Evolutionary conservation across 2,329 filamentous ascomycete species (phyloP).

Genomic region (Hortaea werneckii): DNA sequence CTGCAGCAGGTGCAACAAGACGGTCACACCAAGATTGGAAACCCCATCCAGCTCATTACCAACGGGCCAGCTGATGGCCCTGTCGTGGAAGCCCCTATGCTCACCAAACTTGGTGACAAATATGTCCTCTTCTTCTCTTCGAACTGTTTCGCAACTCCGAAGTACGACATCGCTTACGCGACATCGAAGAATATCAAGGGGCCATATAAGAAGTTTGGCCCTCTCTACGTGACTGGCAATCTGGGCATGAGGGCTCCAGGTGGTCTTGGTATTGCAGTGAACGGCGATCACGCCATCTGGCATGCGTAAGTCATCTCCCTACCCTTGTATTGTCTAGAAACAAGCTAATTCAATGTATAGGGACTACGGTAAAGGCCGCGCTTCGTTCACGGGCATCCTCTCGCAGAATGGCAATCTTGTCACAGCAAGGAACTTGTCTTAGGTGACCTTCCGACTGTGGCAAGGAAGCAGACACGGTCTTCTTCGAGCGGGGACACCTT

Average conservation of each 20-base stretch:
- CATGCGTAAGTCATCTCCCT: slow-evolving; percentile 17
- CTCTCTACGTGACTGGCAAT: slow-evolving; percentile 16
- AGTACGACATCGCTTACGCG: slow-evolving; percentile 22
- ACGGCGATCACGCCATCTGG: slow-evolving; percentile 23
- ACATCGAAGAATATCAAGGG: slow-evolving; percentile 16
- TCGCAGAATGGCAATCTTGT: slow-evolving; percentile 5
- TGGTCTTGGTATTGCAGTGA: slow-evolving; percentile 21
- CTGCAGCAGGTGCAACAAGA: slow-evolving; percentile 18
- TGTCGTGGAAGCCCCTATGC: slow-evolving; percentile 22
- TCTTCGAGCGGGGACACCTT: too few relatives aligned
- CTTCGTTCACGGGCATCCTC: slow-evolving; percentile 10
- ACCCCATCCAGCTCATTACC: slow-evolving; percentile 14
- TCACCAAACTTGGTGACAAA: slow-evolving; percentile 17
- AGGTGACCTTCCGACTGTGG: neutral
- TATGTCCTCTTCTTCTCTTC: slow-evolving; percentile 24
- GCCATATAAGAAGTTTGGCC: slow-evolving; percentile 16
- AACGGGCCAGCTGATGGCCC: slow-evolving; percentile 21
- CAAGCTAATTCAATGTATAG: slow-evolving; percentile 3
- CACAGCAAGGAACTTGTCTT: slow-evolving; percentile 1
- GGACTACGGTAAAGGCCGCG: slow-evolving; percentile 10
- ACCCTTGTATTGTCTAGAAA: neutral
- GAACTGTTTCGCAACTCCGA: slow-evolving; percentile 19
- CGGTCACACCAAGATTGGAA: slow-evolving; percentile 16
- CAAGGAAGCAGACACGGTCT: too few relatives aligned
- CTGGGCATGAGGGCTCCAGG: slow-evolving; percentile 20